phyloP scores from a whole-genome alignment of 331 rosid genomes.

The Phaseolus coccineus region DNA sequence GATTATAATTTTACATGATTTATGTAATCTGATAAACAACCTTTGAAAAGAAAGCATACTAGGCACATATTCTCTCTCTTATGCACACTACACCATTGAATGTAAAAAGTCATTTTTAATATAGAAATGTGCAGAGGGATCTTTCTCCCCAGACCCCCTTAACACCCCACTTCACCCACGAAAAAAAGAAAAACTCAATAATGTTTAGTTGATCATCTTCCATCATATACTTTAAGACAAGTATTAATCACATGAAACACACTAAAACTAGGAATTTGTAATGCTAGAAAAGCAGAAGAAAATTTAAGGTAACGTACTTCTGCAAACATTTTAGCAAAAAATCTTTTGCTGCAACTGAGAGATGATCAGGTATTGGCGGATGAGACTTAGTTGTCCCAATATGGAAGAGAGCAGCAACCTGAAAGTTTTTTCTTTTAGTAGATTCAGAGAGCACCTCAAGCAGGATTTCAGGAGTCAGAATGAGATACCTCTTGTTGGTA shows the following conservation, averaged over 20 bases:
- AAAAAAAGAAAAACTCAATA: background rate
- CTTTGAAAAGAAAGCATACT: slow-evolving; percentile 8
- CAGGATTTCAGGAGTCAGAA: slow-evolving; percentile 33
- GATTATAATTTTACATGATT: slow-evolving; percentile 30
- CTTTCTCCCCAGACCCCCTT: background rate
- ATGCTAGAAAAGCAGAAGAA: slow-evolving; percentile 27
- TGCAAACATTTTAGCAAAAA: slow-evolving; percentile 92
- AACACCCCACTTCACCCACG: background rate
- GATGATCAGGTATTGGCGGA: slow-evolving; percentile 98
- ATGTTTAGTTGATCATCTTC: slow-evolving; percentile 27
- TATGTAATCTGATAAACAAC: slow-evolving; percentile 17
- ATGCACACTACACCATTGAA: background rate
- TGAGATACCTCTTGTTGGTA: slow-evolving; percentile 87
- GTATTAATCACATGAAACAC: slow-evolving; percentile 16
- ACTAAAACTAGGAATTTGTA: slow-evolving; percentile 24
- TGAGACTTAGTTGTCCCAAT: slow-evolving; percentile 98
- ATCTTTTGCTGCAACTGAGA: slow-evolving; percentile 87
- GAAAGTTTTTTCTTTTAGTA: slow-evolving; percentile 55
- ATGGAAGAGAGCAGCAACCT: slow-evolving; percentile 99
- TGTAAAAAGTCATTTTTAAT: background rate
- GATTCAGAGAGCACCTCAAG: slow-evolving; percentile 33
- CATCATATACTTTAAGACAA: slow-evolving; percentile 18
- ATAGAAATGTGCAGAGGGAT: background rate
- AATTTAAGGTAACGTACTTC: slow-evolving; percentile 64
- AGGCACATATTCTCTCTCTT: background rate